Evolutionary conservation across 176 grass and related monocot genomes (phyloP).

Genomic region (Leersia perrieri): DNA sequence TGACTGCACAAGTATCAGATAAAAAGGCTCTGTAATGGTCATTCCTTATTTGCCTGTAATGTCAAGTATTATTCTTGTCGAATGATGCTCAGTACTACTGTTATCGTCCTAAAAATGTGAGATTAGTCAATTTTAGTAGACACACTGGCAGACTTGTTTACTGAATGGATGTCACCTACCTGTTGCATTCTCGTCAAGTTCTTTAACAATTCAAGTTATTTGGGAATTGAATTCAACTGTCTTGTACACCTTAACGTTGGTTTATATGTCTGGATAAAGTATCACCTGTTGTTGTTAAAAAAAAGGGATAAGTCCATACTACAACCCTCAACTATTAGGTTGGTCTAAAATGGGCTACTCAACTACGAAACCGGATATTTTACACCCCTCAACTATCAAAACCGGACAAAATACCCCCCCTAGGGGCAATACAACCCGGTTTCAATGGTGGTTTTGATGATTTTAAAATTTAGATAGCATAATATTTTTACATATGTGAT

Average conservation of each 20-base stretch:
- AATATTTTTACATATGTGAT: too few species aligned
- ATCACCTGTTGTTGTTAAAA: background rate
- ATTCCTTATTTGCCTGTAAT: conserved; percentile 25
- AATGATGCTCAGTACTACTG: background rate
- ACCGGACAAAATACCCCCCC: too few species aligned
- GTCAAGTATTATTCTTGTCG: background rate
- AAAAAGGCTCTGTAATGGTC: background rate
- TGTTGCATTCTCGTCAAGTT: conserved; percentile 15
- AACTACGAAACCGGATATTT: too few species aligned
- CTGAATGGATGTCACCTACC: background rate
- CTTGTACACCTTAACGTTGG: background rate
- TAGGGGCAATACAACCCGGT: too few species aligned
- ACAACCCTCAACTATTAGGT: too few species aligned
- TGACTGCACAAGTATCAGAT: conserved; percentile 12
- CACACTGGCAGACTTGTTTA: background rate
- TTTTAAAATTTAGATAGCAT: too few species aligned
- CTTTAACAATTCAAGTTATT: background rate
- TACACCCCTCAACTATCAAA: too few species aligned
- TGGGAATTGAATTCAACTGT: background rate
- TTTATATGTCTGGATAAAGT: background rate
- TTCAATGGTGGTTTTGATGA: too few species aligned
- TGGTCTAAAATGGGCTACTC: too few species aligned
- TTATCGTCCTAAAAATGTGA: conserved; percentile 1
- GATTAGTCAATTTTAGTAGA: conserved; percentile 2
- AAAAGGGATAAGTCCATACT: too few species aligned